Evolutionary conservation across 106 monocot genomes (phyloP).

Genomic region (Dioscorea dumetorum): DNA sequence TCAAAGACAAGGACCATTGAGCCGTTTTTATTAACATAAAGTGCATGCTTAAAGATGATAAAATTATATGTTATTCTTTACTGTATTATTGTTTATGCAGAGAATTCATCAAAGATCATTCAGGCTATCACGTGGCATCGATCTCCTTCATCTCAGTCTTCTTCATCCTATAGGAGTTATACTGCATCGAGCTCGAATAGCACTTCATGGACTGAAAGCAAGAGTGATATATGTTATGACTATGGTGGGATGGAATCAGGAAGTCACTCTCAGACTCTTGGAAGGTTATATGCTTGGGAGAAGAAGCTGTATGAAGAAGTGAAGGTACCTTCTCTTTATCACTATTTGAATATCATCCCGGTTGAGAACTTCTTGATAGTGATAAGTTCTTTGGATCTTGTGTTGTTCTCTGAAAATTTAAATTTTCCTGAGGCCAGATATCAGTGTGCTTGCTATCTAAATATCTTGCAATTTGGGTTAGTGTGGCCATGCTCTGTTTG

Average conservation of each 20-base stretch:
- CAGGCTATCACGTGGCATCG: conserved; percentile 94
- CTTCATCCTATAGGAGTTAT: conserved; percentile 55
- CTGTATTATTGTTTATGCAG: conserved; percentile 24
- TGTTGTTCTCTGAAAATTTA: no score
- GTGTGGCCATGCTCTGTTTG: no score
- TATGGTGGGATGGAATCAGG: conserved; percentile 78
- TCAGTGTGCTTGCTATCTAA: no score
- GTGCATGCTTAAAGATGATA: no score
- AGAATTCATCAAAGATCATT: conserved; percentile 84
- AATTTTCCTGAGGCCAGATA: no score
- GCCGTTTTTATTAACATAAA: no score
- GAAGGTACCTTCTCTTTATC: conserved; percentile 43
- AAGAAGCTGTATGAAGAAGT: conserved; percentile 98
- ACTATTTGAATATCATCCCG: no score
- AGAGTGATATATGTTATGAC: conserved; percentile 60
- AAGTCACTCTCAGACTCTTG: conserved; percentile 82
- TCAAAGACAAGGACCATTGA: no score
- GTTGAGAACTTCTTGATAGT: no score
- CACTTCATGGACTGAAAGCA: conserved; percentile 38
- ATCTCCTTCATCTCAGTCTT: conserved; percentile 71
- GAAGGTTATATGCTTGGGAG: conserved; percentile 95
- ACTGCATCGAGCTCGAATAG: conserved; percentile 50
- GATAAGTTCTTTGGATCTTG: no score
- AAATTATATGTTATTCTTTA: no score
- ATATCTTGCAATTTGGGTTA: no score